Percentiles rank a stretch among this genome's conserved stretches.
Conservation (phyloP, 2,329 filamentous ascomycete genomes). For the Sclerotinia sclerotiorum region DNA sequence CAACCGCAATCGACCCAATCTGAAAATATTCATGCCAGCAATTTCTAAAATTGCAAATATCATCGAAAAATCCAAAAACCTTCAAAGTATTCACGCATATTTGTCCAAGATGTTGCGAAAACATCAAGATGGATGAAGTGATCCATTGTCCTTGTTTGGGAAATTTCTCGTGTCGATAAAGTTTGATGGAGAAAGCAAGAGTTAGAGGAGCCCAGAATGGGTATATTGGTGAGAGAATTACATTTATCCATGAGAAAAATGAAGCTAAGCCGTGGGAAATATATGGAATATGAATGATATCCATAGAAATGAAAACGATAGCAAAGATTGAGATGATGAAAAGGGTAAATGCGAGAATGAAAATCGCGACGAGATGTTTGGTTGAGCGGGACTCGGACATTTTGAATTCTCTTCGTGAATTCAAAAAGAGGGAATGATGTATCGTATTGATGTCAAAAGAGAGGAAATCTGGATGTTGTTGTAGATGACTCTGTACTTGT, state of each 20-base stretch:
- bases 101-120: neutral
- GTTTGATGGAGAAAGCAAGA: neutral
- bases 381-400: neutral
- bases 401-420: neutral
- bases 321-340: neutral
- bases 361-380: neutral
- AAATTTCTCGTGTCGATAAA: neutral
- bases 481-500: neutral
- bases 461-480: neutral
- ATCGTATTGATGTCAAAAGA: neutral
- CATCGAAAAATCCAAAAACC: neutral
- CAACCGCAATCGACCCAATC: neutral
- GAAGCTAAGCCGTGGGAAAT: neutral
- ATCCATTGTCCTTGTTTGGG: conserved; percentile 2
- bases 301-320: neutral
- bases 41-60: neutral
- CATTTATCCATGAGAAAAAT: neutral
- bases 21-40: conserved; percentile 1
- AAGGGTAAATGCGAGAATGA: too few species aligned
- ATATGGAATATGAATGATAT: conserved; percentile 1
- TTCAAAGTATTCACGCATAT: neutral
- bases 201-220: conserved; percentile 1
- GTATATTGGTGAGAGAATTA: neutral
- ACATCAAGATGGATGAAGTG: neutral
- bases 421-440: too few species aligned